Evolutionary conservation across 202 grass and related monocot species (phyloP).

Genomic region (Dendrocalamus latiflorus): DNA sequence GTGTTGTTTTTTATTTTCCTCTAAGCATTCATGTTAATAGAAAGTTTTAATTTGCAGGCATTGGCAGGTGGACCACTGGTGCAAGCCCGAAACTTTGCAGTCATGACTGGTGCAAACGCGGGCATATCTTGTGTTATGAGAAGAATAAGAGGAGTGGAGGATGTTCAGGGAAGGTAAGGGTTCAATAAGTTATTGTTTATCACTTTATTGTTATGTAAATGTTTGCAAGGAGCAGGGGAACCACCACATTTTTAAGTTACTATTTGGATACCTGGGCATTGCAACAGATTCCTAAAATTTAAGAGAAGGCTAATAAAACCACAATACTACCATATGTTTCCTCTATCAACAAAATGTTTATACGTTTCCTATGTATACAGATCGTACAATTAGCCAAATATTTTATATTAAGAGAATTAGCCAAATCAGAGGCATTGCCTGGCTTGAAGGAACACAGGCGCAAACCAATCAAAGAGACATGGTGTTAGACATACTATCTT

Average conservation of each 20-base stretch:
- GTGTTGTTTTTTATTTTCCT: background rate
- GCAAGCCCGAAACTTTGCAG: slow-evolving; percentile 93
- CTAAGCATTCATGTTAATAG: background rate
- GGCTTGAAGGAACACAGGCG: background rate
- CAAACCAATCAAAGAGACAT: background rate
- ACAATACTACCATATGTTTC: background rate
- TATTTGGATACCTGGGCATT: background rate
- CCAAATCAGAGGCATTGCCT: background rate
- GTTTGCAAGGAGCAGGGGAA: background rate
- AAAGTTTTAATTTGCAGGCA: slow-evolving; percentile 45
- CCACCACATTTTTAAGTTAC: background rate
- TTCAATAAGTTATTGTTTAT: background rate
- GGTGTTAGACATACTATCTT: no score
- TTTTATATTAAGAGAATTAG: background rate
- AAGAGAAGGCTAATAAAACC: background rate
- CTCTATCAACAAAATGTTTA: background rate
- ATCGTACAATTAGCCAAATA: background rate
- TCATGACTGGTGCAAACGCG: slow-evolving; percentile 94
- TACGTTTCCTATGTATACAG: background rate
- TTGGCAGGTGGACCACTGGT: slow-evolving; percentile 82
- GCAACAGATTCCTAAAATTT: background rate
- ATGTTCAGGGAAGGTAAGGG: slow-evolving; percentile 78
- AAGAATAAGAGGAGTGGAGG: slow-evolving; percentile 91
- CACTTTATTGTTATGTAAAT: background rate
- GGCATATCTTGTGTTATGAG: slow-evolving; percentile 91